Conservation (phyloP, 192 early-diverging fungal genomes). For the Paraglomus occultum region DNA sequence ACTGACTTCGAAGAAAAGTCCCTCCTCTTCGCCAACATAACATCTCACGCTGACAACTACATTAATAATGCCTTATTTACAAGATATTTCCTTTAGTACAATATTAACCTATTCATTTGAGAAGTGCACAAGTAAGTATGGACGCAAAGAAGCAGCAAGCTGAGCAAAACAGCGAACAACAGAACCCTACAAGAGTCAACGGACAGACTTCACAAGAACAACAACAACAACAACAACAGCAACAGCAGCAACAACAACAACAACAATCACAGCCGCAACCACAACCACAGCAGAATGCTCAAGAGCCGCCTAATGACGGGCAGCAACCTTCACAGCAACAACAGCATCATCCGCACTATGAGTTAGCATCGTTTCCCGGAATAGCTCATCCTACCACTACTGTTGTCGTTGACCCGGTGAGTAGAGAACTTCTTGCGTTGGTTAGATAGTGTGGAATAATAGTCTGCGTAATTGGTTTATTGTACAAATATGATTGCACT, state of each 20-base stretch:
- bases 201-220: constrained; percentile 21
- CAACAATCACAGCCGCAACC: constrained; percentile 16
- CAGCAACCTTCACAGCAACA: constrained; percentile 22
- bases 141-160: constrained; percentile 23
- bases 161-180: neutral
- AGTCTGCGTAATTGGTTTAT: too few relatives aligned
- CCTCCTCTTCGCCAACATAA: too few relatives aligned
- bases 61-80: too few relatives aligned
- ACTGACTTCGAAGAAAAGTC: too few relatives aligned
- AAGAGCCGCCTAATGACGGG: constrained; percentile 11
- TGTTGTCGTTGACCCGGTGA: constrained; percentile 28
- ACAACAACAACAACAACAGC: constrained; percentile 22
- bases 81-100: too few relatives aligned
- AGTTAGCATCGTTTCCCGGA: neutral
- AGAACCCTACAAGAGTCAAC: neutral
- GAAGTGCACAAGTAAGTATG: neutral
- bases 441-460: too few relatives aligned
- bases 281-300: constrained; percentile 8
- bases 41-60: too few relatives aligned
- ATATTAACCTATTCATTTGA: too few relatives aligned
- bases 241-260: constrained; percentile 13
- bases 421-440: neutral
- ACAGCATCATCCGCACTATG: constrained; percentile 10
- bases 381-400: neutral
- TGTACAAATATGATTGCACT: too few relatives aligned